Percentiles rank a stretch among this genome's conserved stretches.
phyloP scores from a whole-genome alignment of 2,329 filamentous ascomycete species.

The Monilinia vaccinii-corymbosi region DNA sequence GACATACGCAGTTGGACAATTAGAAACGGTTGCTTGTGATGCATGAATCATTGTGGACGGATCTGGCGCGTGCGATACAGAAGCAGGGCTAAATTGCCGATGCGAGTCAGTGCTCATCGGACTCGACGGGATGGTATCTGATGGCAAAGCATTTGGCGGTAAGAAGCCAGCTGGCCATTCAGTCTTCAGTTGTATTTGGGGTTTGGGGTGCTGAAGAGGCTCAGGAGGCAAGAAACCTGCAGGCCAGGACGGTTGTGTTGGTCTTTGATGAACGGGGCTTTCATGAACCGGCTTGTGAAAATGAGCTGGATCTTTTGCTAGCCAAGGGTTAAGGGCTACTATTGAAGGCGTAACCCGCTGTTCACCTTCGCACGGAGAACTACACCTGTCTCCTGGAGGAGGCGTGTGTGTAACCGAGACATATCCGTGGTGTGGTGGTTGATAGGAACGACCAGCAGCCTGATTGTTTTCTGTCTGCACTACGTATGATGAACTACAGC shows the following conservation, averaged over 20 bases:
- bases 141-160: not conserved
- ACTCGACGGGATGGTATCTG: not conserved
- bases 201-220: not conserved
- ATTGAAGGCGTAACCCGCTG: not conserved
- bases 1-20: not conserved
- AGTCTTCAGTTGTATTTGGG: not conserved
- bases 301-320: not conserved
- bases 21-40: not conserved
- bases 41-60: not conserved
- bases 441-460: not conserved
- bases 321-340: not conserved
- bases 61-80: not conserved
- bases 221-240: conserved; percentile 1
- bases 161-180: conserved; percentile 1
- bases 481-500: not conserved
- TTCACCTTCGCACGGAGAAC: not conserved
- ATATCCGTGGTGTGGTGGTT: not conserved
- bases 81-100: not conserved
- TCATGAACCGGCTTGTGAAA: not conserved
- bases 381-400: not conserved
- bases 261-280: not conserved
- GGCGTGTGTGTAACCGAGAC: not conserved
- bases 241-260: not conserved
- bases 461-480: not conserved
- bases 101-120: not conserved